A percentile compares a stretch with the other conserved stretches of the same genome.
Evolutionary conservation across 176 grass and related monocot species (phyloP).

Genomic region (Juncus effusus): DNA sequence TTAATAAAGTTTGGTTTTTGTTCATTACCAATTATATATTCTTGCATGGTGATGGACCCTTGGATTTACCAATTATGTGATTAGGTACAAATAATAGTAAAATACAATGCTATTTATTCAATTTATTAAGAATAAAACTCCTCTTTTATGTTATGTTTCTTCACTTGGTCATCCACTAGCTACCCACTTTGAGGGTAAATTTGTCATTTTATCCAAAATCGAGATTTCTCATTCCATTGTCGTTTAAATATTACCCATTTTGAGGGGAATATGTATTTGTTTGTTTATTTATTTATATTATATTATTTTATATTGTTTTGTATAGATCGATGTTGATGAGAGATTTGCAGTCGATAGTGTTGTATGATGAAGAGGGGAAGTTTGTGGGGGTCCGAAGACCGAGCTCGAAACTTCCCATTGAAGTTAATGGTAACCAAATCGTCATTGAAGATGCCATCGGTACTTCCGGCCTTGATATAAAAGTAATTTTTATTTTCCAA

Average conservation of each 20-base stretch:
- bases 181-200: too few relatives aligned
- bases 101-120: too few relatives aligned
- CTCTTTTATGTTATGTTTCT: too few relatives aligned
- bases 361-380: slow-evolving; percentile 99
- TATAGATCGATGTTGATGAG: slow-evolving; percentile 95
- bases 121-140: too few relatives aligned
- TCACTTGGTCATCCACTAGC: too few relatives aligned
- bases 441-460: slow-evolving; percentile 93
- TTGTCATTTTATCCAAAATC: too few relatives aligned
- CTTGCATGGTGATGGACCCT: too few relatives aligned
- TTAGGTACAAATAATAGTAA: too few relatives aligned
- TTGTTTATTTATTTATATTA: background rate
- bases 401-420: slow-evolving; percentile 84
- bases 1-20: slow-evolving; percentile 4
- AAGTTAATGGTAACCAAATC: slow-evolving; percentile 94
- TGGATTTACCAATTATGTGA: too few relatives aligned
- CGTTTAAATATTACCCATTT: too few relatives aligned
- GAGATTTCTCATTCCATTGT: too few relatives aligned
- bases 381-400: slow-evolving; percentile 85
- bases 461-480: slow-evolving; percentile 84
- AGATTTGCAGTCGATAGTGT: slow-evolving; percentile 86
- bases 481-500: slow-evolving; percentile 37
- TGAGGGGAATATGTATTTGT: too few relatives aligned
- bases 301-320: slow-evolving; percentile 6
- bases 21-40: background rate